These are phyloP conservation scores for Scheffersomyces cryptocercus DNA, from an alignment of 1,139 yeast genomes.

Conservation along the genomic window DNA sequence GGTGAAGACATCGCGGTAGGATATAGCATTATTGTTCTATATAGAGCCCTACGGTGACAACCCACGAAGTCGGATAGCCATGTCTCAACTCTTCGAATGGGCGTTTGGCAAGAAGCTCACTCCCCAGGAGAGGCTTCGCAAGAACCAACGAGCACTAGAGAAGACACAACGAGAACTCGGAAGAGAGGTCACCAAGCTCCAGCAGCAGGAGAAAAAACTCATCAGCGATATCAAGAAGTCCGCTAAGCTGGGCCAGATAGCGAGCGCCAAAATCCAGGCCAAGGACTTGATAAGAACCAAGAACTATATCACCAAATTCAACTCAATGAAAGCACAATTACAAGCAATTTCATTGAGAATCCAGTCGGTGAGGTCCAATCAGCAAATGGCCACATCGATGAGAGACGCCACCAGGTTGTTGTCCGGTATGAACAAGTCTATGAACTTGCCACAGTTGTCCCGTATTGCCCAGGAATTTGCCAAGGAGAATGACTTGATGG, in stretches of 20 bases:
- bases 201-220: slow-evolving; percentile 87
- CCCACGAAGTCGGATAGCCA: not conserved
- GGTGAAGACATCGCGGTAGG: too few species aligned
- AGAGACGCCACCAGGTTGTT: slow-evolving; percentile 88
- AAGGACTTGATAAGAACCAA: slow-evolving; percentile 91
- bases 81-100: slow-evolving; percentile 71
- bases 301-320: slow-evolving; percentile 79
- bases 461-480: slow-evolving; percentile 95
- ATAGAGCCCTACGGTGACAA: too few species aligned
- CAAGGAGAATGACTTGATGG: slow-evolving; percentile 93
- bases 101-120: slow-evolving; percentile 91
- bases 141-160: slow-evolving; percentile 93
- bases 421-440: slow-evolving; percentile 81
- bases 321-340: slow-evolving; percentile 90
- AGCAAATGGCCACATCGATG: slow-evolving; percentile 95
- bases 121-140: slow-evolving; percentile 91
- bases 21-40: too few species aligned
- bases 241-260: slow-evolving; percentile 86
- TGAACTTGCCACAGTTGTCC: slow-evolving; percentile 88
- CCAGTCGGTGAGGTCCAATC: slow-evolving; percentile 88
- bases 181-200: slow-evolving; percentile 82
- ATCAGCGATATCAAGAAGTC: slow-evolving; percentile 84
- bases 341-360: slow-evolving; percentile 92
- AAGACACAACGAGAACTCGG: slow-evolving; percentile 91
- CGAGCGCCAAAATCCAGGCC: slow-evolving; percentile 92